Evolutionary conservation across 352 stramenopile genomes (phyloP), one percentile per base, ranked within the genome.

Genomic region (Phytophthora ohioensis): DNA sequence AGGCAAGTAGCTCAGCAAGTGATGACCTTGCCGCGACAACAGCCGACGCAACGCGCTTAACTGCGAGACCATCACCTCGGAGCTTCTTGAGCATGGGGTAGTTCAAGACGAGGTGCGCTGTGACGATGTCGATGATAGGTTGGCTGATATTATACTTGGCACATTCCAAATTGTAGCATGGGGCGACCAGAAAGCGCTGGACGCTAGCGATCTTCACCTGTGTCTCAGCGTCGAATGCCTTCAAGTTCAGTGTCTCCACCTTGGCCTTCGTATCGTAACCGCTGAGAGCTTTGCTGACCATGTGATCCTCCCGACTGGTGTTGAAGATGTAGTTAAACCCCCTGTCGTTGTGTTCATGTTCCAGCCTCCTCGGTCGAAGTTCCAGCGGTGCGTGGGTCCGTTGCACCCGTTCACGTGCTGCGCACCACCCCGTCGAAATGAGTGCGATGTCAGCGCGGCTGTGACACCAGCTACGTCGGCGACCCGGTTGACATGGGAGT

Each of bases 321-420:
- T 75, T 73, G 54, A 69, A 67, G 32, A 71, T 61, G 21, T 68
- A 68, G 6, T 65, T 61, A 27, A 71, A 63, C 1, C 61, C 48
- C 32, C 68, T 71, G 38, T 68, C 73, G 35, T 70, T 21, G 43
- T 67, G 21, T 32, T 68, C 58, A 65, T 56, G 32, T 71, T 75
- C 63, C 69, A 72, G 30, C 52, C 15, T 0, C 62, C 52, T 7
- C 62, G 45, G n/a, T 66, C 39, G 21, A 61, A 71, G 8, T 71
- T 69, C 57, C 68, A 76, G 15, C 35, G 47, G 4, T 30, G 36
- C 2, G 34, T 68, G 9, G 67, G 17, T 0, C 36, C 38, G 5
- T 64, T 47, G 4, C 41, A 59, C 11, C 63, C 53, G 36, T 64
- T 70, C 32, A 45, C 54, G 27, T 64, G 63, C 30, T 70, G 53